Evolutionary conservation across 176 grass and related monocot genomes (phyloP).

Genomic region (Juncus effusus): DNA sequence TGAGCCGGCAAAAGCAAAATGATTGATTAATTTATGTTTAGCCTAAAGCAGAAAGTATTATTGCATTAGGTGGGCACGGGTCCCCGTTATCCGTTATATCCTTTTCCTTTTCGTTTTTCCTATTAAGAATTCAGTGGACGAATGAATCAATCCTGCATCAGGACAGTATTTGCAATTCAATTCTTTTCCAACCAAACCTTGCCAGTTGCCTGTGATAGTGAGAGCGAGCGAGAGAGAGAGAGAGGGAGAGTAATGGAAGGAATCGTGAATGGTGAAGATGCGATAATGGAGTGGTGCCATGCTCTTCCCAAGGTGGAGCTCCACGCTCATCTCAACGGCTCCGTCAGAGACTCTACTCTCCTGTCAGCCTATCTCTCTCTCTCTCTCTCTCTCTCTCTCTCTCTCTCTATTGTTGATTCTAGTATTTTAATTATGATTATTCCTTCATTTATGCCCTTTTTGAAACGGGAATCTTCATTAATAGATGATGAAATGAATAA

Average conservation of each 20-base stretch:
- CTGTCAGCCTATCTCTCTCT: constrained; percentile 48
- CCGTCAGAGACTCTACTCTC: constrained; percentile 84
- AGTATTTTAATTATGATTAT: no score
- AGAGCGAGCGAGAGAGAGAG: constrained; percentile 2
- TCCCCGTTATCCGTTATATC: no score
- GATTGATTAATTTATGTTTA: no score
- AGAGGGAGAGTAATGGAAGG: constrained; percentile 28
- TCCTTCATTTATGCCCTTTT: no score
- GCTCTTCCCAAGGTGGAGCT: constrained; percentile 92
- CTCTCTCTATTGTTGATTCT: no score
- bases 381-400: constrained; percentile 1
- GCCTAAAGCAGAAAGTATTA: no score
- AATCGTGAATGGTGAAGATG: constrained; percentile 25
- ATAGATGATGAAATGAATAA: no score
- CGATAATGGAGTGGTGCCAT: constrained; percentile 69
- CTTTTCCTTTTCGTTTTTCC: no score
- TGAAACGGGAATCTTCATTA: no score
- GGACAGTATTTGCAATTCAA: neutral
- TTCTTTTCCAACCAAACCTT: neutral
- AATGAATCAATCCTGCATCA: no score
- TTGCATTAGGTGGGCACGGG: no score
- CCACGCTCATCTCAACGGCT: constrained; percentile 96
- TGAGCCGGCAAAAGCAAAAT: no score
- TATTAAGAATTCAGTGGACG: neutral
- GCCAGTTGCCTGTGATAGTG: neutral